These are phyloP conservation scores for Micractinium sp. DNA, from an alignment of 139 green algal species.

Conservation along the genomic window DNA sequence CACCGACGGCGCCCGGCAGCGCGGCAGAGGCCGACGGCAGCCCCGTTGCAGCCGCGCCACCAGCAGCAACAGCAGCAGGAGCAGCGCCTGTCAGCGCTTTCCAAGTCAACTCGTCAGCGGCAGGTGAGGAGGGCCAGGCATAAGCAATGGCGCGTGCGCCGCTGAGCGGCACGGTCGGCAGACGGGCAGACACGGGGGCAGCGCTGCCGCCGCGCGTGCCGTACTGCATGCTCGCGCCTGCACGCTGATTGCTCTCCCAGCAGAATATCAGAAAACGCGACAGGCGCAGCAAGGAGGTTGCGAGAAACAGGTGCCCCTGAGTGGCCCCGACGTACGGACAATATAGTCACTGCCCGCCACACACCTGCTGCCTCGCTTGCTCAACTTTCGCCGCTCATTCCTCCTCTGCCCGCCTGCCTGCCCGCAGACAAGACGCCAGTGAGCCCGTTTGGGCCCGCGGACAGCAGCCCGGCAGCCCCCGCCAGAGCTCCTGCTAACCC, in stretches of 20 bases:
- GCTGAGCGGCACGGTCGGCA: background rate
- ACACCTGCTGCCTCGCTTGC: background rate
- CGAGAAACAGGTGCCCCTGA: no score
- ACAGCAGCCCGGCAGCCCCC: constrained; percentile 15
- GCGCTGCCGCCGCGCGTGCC: background rate
- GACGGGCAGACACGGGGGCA: background rate
- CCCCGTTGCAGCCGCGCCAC: background rate
- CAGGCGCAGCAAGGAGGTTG: no score
- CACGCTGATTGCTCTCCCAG: no score
- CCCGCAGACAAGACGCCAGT: constrained; percentile 41
- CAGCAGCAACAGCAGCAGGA: background rate
- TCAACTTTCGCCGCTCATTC: background rate
- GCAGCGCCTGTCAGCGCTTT: background rate
- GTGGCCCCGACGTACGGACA: no score
- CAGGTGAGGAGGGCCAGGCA: background rate
- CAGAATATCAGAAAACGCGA: no score
- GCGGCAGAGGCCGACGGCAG: background rate
- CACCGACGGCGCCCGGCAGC: background rate
- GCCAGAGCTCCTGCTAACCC: constrained; percentile 37
- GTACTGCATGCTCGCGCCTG: background rate
- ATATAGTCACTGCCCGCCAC: background rate
- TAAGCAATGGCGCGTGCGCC: background rate
- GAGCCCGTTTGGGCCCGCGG: constrained; percentile 42
- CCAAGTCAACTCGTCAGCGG: constrained; percentile 20
- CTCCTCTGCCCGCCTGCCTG: background rate